These are phyloP conservation scores for Crithidia fasciculata DNA, from an alignment of 208 protist species.

Conservation along the genomic window DNA sequence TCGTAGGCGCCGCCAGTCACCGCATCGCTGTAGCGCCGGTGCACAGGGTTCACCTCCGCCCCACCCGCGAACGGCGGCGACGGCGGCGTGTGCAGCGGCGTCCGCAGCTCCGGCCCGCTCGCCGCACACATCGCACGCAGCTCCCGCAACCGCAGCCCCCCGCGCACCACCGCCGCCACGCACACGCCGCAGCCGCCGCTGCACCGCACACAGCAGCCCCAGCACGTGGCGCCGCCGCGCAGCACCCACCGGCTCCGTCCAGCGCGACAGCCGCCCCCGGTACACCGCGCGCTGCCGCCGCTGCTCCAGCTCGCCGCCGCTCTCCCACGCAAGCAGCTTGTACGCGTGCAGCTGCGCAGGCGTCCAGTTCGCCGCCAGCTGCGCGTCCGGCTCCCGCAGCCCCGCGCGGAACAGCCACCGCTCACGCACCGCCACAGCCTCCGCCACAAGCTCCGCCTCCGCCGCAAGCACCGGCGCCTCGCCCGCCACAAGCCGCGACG, in stretches of 20 bases:
- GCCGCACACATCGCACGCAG: not conserved
- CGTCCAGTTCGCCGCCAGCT: no score
- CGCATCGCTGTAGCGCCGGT: slow-evolving; percentile 1
- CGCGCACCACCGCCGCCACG: not conserved
- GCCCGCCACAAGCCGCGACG: not conserved
- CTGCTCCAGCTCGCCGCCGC: no score
- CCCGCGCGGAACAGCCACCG: not conserved
- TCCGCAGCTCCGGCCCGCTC: not conserved
- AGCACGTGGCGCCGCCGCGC: not conserved
- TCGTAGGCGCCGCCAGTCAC: not conserved
- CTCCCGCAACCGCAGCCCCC: not conserved
- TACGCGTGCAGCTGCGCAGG: no score
- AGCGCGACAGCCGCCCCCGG: no score
- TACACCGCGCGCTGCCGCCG: no score
- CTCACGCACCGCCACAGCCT: not conserved
- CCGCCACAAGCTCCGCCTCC: not conserved
- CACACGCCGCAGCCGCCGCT: not conserved
- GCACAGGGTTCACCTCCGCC: not conserved
- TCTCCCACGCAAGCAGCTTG: no score
- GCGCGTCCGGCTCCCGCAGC: not conserved
- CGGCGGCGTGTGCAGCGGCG: not conserved
- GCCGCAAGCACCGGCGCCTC: not conserved
- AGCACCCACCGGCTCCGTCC: not conserved
- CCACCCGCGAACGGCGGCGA: not conserved
- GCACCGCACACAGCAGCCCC: not conserved